phyloP scores from a whole-genome alignment of 768 basidiomycete genomes.

The Scleroderma bovista region DNA sequence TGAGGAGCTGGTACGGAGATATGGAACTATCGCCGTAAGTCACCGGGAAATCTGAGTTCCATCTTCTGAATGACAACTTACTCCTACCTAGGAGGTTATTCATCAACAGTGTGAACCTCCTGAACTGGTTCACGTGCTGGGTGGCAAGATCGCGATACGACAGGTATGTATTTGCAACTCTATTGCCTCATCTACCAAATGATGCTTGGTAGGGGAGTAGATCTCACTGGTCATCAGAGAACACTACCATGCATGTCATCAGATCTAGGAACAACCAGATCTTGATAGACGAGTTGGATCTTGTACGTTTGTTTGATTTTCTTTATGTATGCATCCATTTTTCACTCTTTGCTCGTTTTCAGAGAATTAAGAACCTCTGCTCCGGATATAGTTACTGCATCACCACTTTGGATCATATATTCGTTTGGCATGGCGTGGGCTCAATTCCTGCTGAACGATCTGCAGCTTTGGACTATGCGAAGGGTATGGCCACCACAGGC shows the following conservation, averaged over 20 bases:
- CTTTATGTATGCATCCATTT: conserved; percentile 3
- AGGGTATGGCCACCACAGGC: conserved; percentile 35
- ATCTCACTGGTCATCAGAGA: conserved; percentile 71
- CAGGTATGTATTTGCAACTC: conserved; percentile 44
- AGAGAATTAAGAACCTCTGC: conserved; percentile 66
- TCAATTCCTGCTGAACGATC: conserved; percentile 52
- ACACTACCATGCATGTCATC: conserved; percentile 77
- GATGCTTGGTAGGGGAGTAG: conserved; percentile 50
- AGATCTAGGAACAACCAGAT: conserved; percentile 46
- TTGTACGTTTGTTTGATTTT: conserved; percentile 41
- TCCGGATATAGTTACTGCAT: conserved; percentile 83
- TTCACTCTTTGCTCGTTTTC: conserved; percentile 1
- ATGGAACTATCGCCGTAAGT: conserved; percentile 60
- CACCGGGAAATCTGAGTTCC: neutral
- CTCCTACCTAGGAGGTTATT: conserved; percentile 30
- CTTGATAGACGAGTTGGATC: conserved; percentile 66
- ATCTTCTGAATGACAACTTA: neutral
- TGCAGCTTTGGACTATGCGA: conserved; percentile 60
- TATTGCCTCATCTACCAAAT: neutral
- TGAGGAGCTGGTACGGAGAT: conserved; percentile 65
- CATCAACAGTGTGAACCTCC: conserved; percentile 60
- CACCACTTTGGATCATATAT: conserved; percentile 61
- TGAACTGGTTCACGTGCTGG: conserved; percentile 58
- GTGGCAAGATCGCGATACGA: conserved; percentile 65
- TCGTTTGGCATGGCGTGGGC: conserved; percentile 80